Evolutionary conservation across 2,329 filamentous ascomycete species (phyloP).

Genomic region (Hypoxylon sp.): DNA sequence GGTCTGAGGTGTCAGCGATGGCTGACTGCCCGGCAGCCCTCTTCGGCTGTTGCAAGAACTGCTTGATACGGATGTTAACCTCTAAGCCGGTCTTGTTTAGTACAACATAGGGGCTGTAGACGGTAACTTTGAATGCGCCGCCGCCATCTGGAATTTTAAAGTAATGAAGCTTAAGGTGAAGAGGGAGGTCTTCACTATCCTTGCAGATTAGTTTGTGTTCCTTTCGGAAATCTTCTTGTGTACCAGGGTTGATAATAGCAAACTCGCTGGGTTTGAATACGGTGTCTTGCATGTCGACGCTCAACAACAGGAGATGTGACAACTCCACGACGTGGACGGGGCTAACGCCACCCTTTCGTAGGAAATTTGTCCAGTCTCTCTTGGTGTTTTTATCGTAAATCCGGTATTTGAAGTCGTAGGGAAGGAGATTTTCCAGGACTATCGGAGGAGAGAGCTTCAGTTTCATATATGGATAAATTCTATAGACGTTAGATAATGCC

Average conservation of each 20-base stretch:
- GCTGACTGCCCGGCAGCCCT: conserved; percentile 86
- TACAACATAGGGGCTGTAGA: conserved; percentile 95
- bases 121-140: conserved; percentile 94
- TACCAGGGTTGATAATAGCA: conserved; percentile 93
- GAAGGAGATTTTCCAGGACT: conserved; percentile 92
- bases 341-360: conserved; percentile 95
- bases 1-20: conserved; percentile 62
- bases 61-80: conserved; percentile 89
- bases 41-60: conserved; percentile 85
- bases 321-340: conserved; percentile 97
- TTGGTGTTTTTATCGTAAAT: conserved; percentile 99
- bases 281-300: conserved; percentile 96
- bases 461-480: conserved; percentile 93
- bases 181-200: conserved; percentile 82
- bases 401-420: conserved; percentile 98
- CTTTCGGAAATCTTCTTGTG: conserved; percentile 87
- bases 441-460: conserved; percentile 92
- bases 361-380: conserved; percentile 98
- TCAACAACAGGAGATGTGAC: conserved; percentile 91
- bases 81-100: conserved; percentile 95
- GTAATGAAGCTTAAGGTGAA: conserved; percentile 91
- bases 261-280: conserved; percentile 96
- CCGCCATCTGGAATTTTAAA: conserved; percentile 91
- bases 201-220: conserved; percentile 86
- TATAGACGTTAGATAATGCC: conserved; percentile 57